Base-by-base conservation (phyloP, 106 monocot genomes). In the Acanthochlamys bracteata region DNA sequence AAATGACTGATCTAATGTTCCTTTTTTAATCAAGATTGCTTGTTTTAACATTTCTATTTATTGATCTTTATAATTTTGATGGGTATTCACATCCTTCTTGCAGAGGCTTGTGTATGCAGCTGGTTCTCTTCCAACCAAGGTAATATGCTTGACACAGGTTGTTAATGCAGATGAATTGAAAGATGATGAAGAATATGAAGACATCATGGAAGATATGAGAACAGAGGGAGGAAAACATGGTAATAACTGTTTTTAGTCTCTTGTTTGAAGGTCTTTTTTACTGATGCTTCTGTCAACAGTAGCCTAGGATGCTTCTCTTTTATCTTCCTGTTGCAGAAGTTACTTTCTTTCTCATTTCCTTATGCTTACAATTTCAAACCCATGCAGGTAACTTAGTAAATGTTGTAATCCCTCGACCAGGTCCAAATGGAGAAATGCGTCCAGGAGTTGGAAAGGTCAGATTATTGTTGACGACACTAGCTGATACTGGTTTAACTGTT, bases 161-260 rank as follows among this genome's bases (percentile, higher is more conserved):
- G 77, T 84, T 45, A 76, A 33, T 41, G 59, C 67, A 10, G 92
- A 93, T 63, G 92, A 93, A 68, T 53, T 93, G 66, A 76, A 68
- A 66, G 80, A 93, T 62, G 92, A 93, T 60, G 88, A 88, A 39
- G 92, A 93, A 71, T 93, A 84, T 55, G 82, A 82, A 64, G 92
- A 93, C 56, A 93, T 93, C 58, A 19, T 94, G 76, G 83, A 94
- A 41, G 94, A 94, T 65, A 94, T 94, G 94, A 89, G 74, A 71
- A 73, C 41, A 3, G 93, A 93, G 77, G 89, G 94, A 10, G 77
- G 61, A 51, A 94, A 82, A 86, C 89, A 86, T 66, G 94, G 94
- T 94, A 78, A 59, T 49, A 7, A 41, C 16, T 14, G 20, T 20
- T 19, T 10, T 22, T 55, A 22, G 12, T 14, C 10, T 49, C 12